Percentiles rank a stretch among this genome's conserved stretches.
Conservation (phyloP, 1,139 yeast species). For the Hyphopichia fennica region DNA sequence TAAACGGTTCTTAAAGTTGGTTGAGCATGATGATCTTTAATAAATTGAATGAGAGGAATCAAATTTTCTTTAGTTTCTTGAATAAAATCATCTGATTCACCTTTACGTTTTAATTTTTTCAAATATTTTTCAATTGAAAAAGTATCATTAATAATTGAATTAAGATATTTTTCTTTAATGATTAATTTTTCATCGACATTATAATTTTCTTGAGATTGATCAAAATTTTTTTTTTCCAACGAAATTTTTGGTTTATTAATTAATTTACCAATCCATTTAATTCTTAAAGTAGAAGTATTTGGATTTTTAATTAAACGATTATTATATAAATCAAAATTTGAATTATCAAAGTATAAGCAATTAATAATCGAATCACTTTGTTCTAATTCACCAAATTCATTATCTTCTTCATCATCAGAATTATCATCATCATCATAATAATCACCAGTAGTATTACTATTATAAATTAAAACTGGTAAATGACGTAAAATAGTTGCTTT, state of each 20-base stretch:
- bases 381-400: conserved; percentile 17
- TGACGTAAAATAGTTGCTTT: conserved; percentile 91
- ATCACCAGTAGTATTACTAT: conserved; percentile 34
- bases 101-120: conserved; percentile 26
- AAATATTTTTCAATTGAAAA: conserved; percentile 43
- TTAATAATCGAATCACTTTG: conserved; percentile 77
- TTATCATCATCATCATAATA: conserved; percentile 31
- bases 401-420: conserved; percentile 38
- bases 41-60: conserved; percentile 64
- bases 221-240: conserved; percentile 77
- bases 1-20: conserved; percentile 87
- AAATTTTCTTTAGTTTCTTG: conserved; percentile 58
- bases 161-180: conserved; percentile 78
- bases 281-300: conserved; percentile 73
- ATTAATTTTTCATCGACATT: conserved; percentile 59
- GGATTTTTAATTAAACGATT: conserved; percentile 71
- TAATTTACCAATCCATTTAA: conserved; percentile 90
- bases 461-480: conserved; percentile 85
- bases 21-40: conserved; percentile 65
- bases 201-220: conserved; percentile 54
- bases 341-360: conserved; percentile 84
- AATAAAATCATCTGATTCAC: conserved; percentile 25
- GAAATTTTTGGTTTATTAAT: conserved; percentile 73
- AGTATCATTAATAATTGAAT: conserved; percentile 51
- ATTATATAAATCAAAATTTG: conserved; percentile 80